A percentile compares a stretch with the other conserved stretches of the same genome.
These are phyloP conservation scores for Nitzschia sp. DNA, from an alignment of 108 stramenopile species.

Conservation along the genomic window DNA sequence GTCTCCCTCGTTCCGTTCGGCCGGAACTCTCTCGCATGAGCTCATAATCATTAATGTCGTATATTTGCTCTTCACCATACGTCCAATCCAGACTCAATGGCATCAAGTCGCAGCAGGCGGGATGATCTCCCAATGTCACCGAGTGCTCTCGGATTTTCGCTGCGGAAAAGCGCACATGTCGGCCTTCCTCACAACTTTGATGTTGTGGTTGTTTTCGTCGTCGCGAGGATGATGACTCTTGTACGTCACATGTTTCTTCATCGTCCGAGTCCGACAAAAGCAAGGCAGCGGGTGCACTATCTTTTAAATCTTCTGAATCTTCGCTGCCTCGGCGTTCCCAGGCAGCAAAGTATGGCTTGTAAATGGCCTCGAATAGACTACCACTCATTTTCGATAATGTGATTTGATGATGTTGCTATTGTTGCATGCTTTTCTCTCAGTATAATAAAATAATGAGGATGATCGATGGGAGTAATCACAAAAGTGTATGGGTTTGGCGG, in stretches of 20 bases:
- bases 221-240: too few species aligned
- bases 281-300: background rate
- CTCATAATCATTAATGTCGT: constrained; percentile 35
- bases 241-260: background rate
- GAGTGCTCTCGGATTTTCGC: constrained; percentile 36
- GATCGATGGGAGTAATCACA: too few species aligned
- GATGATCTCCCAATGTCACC: constrained; percentile 55
- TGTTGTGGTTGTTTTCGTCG: background rate
- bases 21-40: background rate
- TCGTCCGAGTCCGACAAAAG: constrained; percentile 15
- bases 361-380: background rate
- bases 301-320: background rate
- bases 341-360: constrained; percentile 6
- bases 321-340: background rate
- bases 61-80: constrained; percentile 30
- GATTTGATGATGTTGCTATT: background rate
- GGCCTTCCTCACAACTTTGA: background rate
- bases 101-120: constrained; percentile 40
- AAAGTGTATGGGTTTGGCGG: too few species aligned
- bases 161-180: constrained; percentile 16
- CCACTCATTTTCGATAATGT: too few species aligned
- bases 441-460: too few species aligned
- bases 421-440: too few species aligned
- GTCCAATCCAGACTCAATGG: constrained; percentile 59
- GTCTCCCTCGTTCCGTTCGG: constrained; percentile 5